Conservation (phyloP, 805 yeast species). For the Kodamaea fukazawae region DNA sequence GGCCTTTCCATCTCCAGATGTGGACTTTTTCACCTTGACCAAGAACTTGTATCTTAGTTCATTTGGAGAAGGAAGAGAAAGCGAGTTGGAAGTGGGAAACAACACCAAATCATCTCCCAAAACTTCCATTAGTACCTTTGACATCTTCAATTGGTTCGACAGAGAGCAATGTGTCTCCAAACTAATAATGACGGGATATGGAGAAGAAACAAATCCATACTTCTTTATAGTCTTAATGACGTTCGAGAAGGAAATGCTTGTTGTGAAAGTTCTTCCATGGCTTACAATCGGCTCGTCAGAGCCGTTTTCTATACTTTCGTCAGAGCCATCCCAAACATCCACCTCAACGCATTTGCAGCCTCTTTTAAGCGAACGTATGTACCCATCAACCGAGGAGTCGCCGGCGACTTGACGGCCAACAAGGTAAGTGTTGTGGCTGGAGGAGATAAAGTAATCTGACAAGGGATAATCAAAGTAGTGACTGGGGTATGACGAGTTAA, state of each 20-base stretch:
- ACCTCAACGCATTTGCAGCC: conserved; percentile 96
- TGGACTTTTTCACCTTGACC: conserved; percentile 69
- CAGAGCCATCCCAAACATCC: conserved; percentile 83
- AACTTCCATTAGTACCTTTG: conserved; percentile 48
- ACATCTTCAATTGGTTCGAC: conserved; percentile 63
- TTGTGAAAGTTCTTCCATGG: conserved; percentile 85
- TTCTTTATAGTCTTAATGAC: conserved; percentile 74
- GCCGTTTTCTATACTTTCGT: conserved; percentile 24
- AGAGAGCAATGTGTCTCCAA: conserved; percentile 78
- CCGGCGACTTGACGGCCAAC: conserved; percentile 87
- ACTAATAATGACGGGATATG: conserved; percentile 81
- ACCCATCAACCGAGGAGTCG: conserved; percentile 84
- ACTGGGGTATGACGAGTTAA: background rate
- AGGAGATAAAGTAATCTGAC: conserved; percentile 83
- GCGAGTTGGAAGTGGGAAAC: conserved; percentile 12
- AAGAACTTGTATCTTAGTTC: conserved; percentile 68
- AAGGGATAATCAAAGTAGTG: conserved; percentile 51
- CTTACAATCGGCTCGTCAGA: conserved; percentile 66
- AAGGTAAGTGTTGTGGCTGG: conserved; percentile 92
- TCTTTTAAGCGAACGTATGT: conserved; percentile 77
- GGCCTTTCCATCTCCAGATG: conserved; percentile 22
- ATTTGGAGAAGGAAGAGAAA: conserved; percentile 67
- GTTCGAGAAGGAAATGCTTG: conserved; percentile 63
- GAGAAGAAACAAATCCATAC: conserved; percentile 85
- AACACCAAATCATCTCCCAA: conserved; percentile 58